phyloP scores from a whole-genome alignment of 169 alveolate genomes.

The Eimeria sp. region DNA sequence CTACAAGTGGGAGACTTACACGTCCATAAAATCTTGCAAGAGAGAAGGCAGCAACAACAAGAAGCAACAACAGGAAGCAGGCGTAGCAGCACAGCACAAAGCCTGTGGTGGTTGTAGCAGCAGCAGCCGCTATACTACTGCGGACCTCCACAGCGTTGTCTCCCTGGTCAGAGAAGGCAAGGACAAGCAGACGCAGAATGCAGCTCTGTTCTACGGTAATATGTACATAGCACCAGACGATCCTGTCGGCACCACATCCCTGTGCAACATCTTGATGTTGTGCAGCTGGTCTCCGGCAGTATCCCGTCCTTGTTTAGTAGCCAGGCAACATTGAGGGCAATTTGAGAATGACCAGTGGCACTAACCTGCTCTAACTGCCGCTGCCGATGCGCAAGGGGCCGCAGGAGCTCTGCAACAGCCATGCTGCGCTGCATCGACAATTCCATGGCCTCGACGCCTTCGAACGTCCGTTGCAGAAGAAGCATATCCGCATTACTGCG shows the following conservation, averaged over 20 bases:
- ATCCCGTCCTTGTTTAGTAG: background rate
- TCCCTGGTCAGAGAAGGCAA: background rate
- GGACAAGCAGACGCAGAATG: background rate
- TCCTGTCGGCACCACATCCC: background rate
- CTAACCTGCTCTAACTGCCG: constrained; percentile 49
- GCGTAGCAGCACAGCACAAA: constrained; percentile 56
- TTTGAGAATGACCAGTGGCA: background rate
- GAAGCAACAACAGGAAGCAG: constrained; percentile 52
- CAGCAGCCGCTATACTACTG: constrained; percentile 17
- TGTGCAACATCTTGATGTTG: background rate
- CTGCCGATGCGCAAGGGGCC: constrained; percentile 62
- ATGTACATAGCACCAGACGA: background rate
- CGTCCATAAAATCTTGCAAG: constrained; percentile 33
- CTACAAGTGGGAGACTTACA: constrained; percentile 6
- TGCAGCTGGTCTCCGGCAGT: background rate
- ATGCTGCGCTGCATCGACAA: constrained; percentile 46
- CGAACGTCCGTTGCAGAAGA: constrained; percentile 10
- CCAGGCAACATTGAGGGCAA: background rate
- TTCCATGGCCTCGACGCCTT: constrained; percentile 22
- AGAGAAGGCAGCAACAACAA: constrained; percentile 42
- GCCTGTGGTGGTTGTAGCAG: constrained; percentile 27
- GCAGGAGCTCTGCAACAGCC: constrained; percentile 29
- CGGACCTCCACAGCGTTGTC: background rate
- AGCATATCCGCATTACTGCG: constrained; percentile 41
- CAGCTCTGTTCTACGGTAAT: background rate